These are phyloP conservation scores for Rhynchospora pubera DNA, from an alignment of 176 grass and related monocot genomes.

Conservation along the genomic window DNA sequence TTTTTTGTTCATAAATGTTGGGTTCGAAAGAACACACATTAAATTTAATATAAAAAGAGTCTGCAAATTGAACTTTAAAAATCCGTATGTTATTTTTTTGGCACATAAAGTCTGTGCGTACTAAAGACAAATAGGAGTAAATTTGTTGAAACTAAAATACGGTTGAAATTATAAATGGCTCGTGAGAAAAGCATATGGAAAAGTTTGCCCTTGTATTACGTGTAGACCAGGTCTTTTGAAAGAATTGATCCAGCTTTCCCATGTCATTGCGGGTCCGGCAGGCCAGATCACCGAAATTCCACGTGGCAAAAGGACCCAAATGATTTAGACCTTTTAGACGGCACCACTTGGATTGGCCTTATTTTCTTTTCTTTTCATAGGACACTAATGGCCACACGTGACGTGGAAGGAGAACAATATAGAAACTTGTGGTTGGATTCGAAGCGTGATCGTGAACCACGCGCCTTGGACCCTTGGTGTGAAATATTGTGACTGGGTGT, in stretches of 20 bases:
- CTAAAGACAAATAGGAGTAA: too few relatives aligned
- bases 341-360: not conserved
- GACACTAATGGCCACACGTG: not conserved
- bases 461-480: not conserved
- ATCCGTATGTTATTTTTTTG: not conserved
- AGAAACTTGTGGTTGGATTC: not conserved
- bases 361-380: not conserved
- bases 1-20: not conserved
- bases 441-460: not conserved
- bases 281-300: not conserved
- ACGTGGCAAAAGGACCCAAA: conserved; percentile 2
- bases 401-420: not conserved
- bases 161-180: not conserved
- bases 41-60: not conserved
- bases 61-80: not conserved
- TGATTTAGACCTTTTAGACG: not conserved
- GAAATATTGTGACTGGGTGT: not conserved
- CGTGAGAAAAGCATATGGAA: not conserved
- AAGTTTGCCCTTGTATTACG: not conserved
- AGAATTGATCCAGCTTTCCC: not conserved
- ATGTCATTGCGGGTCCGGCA: not conserved
- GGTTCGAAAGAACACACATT: not conserved
- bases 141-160: not conserved
- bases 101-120: not conserved
- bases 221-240: not conserved